Base-by-base conservation (phyloP, 257 asterid genomes). In the Solanum appendiculatum region DNA sequence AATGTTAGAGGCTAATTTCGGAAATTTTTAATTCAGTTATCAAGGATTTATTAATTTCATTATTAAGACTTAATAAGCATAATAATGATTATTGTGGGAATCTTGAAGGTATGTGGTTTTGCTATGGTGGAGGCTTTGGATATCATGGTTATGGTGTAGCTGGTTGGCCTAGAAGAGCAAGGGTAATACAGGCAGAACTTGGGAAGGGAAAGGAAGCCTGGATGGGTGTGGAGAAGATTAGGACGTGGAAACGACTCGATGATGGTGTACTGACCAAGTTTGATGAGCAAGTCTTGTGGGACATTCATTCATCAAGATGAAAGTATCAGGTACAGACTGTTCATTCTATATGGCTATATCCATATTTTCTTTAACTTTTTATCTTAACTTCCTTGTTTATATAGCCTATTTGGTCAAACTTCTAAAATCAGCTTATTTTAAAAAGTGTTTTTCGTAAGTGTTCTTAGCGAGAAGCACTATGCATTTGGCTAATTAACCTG, bases 41-140 rank as follows among this genome's bases (percentile, higher is more conserved):
- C n/a, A n/a, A n/a, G n/a, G n/a, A n/a, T n/a, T n/a, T n/a, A n/a
- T n/a, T n/a, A n/a, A n/a, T n/a, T n/a, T n/a, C n/a, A n/a, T n/a
- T n/a, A n/a, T n/a, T n/a, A n/a, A n/a, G n/a, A n/a, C n/a, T n/a
- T n/a, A n/a, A n/a, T n/a, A n/a, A n/a, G n/a, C 99, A 96, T 92
- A 92, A n/a, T 10, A 96, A 95, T 86, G 99, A 96, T 90, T 96
- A 92, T 88, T 96, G 99, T 29, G 98, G 98, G 89, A 91, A 77
- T 63, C 85, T 96, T 14, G 87, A 92, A 16, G 94, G 95, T 86
- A 31, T 96, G 36, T 95, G 99, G 99, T 95, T 96, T 85, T 96
- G 99, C 88, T 96, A 95, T 70, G 99, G 99, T 6, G 98, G 98
- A 87, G 98, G 99, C 20, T 92, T 94, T 27, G 99, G 99, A 33